Evolutionary conservation across 352 stramenopile species (phyloP).

Genomic region (Phytophthora colocasiae): DNA sequence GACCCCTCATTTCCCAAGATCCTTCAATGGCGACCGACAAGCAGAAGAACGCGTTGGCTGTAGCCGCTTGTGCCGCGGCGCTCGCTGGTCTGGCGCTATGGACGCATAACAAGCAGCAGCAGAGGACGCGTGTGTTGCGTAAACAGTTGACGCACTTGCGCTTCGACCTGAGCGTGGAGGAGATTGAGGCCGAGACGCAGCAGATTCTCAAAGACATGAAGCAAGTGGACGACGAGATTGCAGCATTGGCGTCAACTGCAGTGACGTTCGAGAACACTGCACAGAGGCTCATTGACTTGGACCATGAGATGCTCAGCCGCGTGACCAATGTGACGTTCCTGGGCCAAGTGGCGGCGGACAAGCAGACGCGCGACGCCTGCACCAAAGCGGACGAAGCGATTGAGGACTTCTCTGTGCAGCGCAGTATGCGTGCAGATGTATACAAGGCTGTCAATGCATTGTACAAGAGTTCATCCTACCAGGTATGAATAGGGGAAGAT

Average conservation of each 20-base stretch:
- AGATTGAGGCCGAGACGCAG: slow-evolving; percentile 78
- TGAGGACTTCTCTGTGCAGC: slow-evolving; percentile 73
- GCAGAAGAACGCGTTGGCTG: slow-evolving; percentile 70
- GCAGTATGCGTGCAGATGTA: slow-evolving; percentile 86
- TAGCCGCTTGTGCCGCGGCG: slow-evolving; percentile 51
- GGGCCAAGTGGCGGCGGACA: slow-evolving; percentile 72
- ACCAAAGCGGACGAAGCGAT: slow-evolving; percentile 85
- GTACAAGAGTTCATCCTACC: slow-evolving; percentile 50
- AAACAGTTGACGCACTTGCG: slow-evolving; percentile 70
- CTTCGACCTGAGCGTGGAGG: slow-evolving; percentile 75
- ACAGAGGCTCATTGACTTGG: slow-evolving; percentile 81
- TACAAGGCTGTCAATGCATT: slow-evolving; percentile 79
- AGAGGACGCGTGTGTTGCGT: slow-evolving; percentile 44
- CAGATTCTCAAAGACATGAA: slow-evolving; percentile 76
- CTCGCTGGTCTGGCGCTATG: slow-evolving; percentile 61
- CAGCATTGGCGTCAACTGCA: slow-evolving; percentile 37
- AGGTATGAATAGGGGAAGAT: slow-evolving; percentile 32
- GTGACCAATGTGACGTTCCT: slow-evolving; percentile 90
- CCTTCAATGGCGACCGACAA: slow-evolving; percentile 48
- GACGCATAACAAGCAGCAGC: slow-evolving; percentile 56
- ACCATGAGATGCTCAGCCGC: slow-evolving; percentile 86
- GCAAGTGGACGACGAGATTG: slow-evolving; percentile 77
- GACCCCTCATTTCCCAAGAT: slow-evolving; percentile 29
- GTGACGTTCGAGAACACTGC: slow-evolving; percentile 78
- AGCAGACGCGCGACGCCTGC: slow-evolving; percentile 80